Conservation (phyloP, 2,329 filamentous ascomycete genomes). For the Botrytis fabae region DNA sequence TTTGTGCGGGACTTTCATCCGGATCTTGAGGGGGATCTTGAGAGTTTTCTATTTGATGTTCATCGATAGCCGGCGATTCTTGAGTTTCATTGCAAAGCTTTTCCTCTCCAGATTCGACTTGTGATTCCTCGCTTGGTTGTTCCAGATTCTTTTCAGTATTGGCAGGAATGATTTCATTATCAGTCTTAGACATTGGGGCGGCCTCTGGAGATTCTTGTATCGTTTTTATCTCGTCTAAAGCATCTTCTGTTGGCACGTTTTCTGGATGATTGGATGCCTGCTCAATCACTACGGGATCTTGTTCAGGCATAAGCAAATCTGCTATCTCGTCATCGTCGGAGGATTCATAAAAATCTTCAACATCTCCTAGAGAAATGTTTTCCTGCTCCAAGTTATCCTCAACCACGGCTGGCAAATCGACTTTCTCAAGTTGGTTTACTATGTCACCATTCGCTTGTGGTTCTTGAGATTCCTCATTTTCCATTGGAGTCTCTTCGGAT, state of each 20-base stretch:
- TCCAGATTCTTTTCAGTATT: neutral
- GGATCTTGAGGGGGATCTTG: neutral
- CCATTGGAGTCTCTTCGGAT: neutral
- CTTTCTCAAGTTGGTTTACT: neutral
- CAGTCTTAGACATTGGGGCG: neutral
- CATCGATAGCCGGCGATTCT: neutral
- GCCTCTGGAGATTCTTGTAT: neutral
- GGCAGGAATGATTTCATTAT: neutral
- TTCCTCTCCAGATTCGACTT: neutral
- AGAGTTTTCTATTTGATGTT: neutral
- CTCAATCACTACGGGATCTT: neutral
- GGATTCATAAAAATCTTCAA: neutral
- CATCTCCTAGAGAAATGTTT: neutral
- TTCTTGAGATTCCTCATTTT: neutral
- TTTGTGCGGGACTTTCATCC: neutral
- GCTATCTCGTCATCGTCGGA: conserved; percentile 6
- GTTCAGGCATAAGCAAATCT: conserved; percentile 16
- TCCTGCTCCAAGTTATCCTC: neutral
- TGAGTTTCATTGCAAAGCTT: neutral
- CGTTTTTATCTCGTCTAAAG: neutral
- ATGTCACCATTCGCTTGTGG: neutral
- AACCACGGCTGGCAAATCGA: neutral
- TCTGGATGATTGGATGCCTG: neutral
- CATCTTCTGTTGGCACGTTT: neutral
- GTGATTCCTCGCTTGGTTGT: neutral